Evolutionary conservation across 2,329 filamentous ascomycete genomes (phyloP).

Genomic region (Fusarium nelsonii): DNA sequence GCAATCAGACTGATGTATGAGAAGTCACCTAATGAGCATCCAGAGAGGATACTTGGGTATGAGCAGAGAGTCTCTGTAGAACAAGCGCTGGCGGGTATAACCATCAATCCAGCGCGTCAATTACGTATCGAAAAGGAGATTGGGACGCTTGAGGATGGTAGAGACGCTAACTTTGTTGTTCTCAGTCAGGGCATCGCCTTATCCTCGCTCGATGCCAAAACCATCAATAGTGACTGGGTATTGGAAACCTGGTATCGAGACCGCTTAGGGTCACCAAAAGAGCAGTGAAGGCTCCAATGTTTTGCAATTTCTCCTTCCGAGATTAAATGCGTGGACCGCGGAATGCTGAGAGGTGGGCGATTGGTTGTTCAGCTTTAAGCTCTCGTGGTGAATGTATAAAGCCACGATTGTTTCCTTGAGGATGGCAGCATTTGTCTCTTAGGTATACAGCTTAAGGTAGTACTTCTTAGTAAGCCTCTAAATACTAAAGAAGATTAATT

Average conservation of each 20-base stretch:
- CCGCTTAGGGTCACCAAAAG: neutral
- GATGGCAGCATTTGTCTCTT: too few relatives aligned
- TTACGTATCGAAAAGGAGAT: neutral
- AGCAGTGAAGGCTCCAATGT: neutral
- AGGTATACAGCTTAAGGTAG: too few relatives aligned
- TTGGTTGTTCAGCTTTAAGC: too few relatives aligned
- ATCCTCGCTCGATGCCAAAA: neutral
- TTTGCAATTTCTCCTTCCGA: too few relatives aligned
- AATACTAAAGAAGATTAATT: too few relatives aligned
- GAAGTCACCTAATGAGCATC: neutral
- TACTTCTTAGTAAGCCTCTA: too few relatives aligned
- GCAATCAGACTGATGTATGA: neutral
- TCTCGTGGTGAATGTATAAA: too few relatives aligned
- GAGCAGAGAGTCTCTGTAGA: neutral
- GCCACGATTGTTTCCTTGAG: too few relatives aligned
- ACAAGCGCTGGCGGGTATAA: neutral
- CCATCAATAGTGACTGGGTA: neutral
- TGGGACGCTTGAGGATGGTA: neutral
- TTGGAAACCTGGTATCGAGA: neutral
- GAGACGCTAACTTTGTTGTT: neutral
- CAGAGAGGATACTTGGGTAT: neutral
- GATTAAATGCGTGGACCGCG: too few relatives aligned
- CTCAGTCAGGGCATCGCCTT: neutral
- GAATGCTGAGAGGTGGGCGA: too few relatives aligned
- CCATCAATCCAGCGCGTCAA: neutral